These are phyloP conservation scores for Scheffersomyces coipomensis DNA, from an alignment of 805 yeast genomes.

Conservation along the genomic window DNA sequence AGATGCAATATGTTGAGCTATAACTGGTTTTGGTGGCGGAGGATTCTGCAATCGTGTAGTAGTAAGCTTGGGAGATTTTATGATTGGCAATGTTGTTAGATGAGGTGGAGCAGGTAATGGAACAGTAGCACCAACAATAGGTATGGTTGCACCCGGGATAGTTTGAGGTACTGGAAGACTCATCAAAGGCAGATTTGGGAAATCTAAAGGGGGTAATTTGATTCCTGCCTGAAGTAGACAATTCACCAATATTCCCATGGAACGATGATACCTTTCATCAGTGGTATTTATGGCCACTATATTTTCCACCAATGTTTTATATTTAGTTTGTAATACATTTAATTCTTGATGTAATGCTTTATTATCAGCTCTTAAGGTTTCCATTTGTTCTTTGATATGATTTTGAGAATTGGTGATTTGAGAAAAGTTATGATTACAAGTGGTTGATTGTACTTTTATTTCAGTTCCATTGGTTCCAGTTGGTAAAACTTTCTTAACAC, in stretches of 20 bases:
- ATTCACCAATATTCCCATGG: conserved; percentile 49
- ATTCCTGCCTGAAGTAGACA: conserved; percentile 59
- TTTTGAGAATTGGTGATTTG: conserved; percentile 11
- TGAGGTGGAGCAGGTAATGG: conserved; percentile 1
- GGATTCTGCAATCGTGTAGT: no score
- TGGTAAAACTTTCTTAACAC: conserved; percentile 38
- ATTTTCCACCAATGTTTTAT: conserved; percentile 63
- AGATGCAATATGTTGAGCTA: neutral
- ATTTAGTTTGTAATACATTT: conserved; percentile 50
- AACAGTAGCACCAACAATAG: neutral
- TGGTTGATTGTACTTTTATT: conserved; percentile 1
- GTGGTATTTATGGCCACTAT: conserved; percentile 54
- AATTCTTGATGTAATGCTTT: conserved; percentile 31
- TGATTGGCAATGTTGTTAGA: neutral
- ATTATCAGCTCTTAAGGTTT: conserved; percentile 30
- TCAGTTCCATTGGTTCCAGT: neutral
- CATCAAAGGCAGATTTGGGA: conserved; percentile 39
- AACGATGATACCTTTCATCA: conserved; percentile 55
- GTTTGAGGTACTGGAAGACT: conserved; percentile 7
- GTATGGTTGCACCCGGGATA: conserved; percentile 2
- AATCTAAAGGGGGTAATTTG: conserved; percentile 61
- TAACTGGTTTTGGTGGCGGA: conserved; percentile 1
- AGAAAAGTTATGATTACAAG: conserved; percentile 6
- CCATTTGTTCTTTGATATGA: conserved; percentile 29
- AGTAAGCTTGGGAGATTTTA: neutral